Base-by-base conservation (phyloP, 140 eudicot genomes). In the Eryngium alpinum region DNA sequence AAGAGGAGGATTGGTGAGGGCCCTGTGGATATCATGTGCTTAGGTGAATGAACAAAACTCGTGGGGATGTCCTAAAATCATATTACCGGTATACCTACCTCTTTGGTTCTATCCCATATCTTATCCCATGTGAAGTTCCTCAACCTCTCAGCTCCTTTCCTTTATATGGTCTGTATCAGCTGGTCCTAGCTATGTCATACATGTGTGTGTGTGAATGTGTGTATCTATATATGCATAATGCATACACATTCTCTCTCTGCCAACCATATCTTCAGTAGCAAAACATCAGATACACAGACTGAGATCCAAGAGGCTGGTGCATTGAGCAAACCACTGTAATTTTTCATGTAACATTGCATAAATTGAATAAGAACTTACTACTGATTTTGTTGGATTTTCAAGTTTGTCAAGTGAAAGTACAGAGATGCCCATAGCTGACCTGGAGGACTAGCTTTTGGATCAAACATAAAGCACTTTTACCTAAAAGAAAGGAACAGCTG, bases 31-130 rank as follows among this genome's bases (percentile, higher is more conserved):
- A 51, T 77, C 80, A 77, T 77, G 80, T 77, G 80, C 38, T 51
- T 77, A 17, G 80, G 67, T 77, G 80, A 52, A 77, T 27, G 80
- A 52, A 52, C 80, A 77, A 9, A 77, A 77, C 80, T 77, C 80
- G 80, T 52, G 80, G 80, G 80, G 50, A 77, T 77, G 80, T 77
- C 46, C 50, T 77, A 51, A 77, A 27, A 28, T 50, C 67, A 27
- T 46, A 77, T 76, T 77, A 77, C 80, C 80, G 62, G 21, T 77
- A 77, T 31, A 52, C 80, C 80, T 77, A 52, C 67, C 60, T 77
- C 67, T 27, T 27, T 65, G 1, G 16, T 52, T 77, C 59, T 75
- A 49, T 75, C 49, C 66, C 9, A 27, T n/a, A n/a, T 77, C 80
- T 27, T 52, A 5, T 75, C 60, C 66, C 80, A 77, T 77, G 80